Conservation (phyloP, 768 basidiomycete species). For the Mycena vitilis region DNA sequence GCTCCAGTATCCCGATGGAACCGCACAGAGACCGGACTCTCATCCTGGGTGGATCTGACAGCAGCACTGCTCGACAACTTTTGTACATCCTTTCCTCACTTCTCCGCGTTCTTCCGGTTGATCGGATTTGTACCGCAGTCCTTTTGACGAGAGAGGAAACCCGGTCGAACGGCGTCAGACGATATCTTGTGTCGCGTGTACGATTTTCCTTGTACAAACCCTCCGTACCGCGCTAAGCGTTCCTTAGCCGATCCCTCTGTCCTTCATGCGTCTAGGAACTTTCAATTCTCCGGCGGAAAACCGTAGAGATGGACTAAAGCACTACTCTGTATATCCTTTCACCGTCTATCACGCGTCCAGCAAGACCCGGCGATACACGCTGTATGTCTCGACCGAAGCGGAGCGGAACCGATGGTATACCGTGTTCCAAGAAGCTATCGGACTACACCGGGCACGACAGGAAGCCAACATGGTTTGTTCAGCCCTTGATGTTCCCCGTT, state of each 20-base stretch:
- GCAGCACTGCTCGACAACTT: slow-evolving; percentile 83
- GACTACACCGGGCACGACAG: slow-evolving; percentile 69
- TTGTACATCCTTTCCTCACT: slow-evolving; percentile 56
- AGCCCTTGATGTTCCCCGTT: not conserved
- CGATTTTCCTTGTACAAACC: slow-evolving; percentile 40
- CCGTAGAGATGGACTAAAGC: slow-evolving; percentile 71
- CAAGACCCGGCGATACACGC: slow-evolving; percentile 73
- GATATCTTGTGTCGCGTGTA: slow-evolving; percentile 75
- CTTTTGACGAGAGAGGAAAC: slow-evolving; percentile 73
- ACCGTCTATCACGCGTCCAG: slow-evolving; percentile 78
- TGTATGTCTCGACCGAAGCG: slow-evolving; percentile 71
- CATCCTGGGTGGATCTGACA: slow-evolving; percentile 77
- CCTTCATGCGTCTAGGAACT: slow-evolving; percentile 77
- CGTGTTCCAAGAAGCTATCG: slow-evolving; percentile 70
- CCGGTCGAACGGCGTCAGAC: slow-evolving; percentile 60
- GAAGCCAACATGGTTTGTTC: slow-evolving; percentile 78
- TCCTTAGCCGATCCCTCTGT: slow-evolving; percentile 79
- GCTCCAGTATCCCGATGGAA: slow-evolving; percentile 71
- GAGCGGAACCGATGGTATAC: slow-evolving; percentile 73
- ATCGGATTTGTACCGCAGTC: slow-evolving; percentile 53
- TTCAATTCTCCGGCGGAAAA: slow-evolving; percentile 71
- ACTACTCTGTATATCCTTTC: slow-evolving; percentile 78
- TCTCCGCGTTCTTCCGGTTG: slow-evolving; percentile 9
- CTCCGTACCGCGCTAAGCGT: slow-evolving; percentile 2
- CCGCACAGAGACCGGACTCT: slow-evolving; percentile 73